Conservation (phyloP, 345 rosid genomes). For the Psidium friedrichsthalianum region DNA sequence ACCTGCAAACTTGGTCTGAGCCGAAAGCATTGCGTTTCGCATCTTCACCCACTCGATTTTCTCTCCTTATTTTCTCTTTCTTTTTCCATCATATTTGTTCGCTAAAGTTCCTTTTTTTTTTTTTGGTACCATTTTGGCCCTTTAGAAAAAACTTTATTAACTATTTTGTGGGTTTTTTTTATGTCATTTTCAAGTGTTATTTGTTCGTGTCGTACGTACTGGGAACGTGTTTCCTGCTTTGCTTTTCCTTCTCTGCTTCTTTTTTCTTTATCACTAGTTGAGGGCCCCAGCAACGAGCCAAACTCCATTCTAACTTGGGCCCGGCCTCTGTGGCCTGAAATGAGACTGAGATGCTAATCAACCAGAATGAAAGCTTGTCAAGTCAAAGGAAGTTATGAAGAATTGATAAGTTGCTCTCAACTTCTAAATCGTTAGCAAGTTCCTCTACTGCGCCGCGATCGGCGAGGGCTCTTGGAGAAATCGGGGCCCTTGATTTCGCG, state of each 20-base stretch:
- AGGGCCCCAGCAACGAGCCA: background rate
- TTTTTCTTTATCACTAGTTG: background rate
- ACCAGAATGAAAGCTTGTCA: too few relatives aligned
- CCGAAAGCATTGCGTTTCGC: background rate
- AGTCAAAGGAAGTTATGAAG: too few relatives aligned
- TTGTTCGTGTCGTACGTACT: background rate
- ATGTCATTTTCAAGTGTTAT: background rate
- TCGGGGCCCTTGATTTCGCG: too few relatives aligned
- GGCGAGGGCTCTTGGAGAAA: too few relatives aligned
- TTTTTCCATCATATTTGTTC: background rate
- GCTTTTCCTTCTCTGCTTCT: background rate
- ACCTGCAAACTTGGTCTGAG: background rate
- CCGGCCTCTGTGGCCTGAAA: too few relatives aligned
- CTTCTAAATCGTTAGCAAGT: too few relatives aligned
- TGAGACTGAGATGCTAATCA: too few relatives aligned
- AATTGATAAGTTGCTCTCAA: too few relatives aligned
- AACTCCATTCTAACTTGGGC: too few relatives aligned
- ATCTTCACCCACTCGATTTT: background rate
- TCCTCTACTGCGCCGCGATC: too few relatives aligned
- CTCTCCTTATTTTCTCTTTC: background rate
- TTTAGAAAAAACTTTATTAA: too few relatives aligned
- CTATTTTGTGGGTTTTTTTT: background rate
- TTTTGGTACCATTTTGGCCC: background rate
- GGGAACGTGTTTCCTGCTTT: background rate
- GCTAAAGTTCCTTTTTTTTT: background rate